Evolutionary conservation across 176 grass and related monocot species (phyloP).

Genomic region (Eremochloa ophiuroides): DNA sequence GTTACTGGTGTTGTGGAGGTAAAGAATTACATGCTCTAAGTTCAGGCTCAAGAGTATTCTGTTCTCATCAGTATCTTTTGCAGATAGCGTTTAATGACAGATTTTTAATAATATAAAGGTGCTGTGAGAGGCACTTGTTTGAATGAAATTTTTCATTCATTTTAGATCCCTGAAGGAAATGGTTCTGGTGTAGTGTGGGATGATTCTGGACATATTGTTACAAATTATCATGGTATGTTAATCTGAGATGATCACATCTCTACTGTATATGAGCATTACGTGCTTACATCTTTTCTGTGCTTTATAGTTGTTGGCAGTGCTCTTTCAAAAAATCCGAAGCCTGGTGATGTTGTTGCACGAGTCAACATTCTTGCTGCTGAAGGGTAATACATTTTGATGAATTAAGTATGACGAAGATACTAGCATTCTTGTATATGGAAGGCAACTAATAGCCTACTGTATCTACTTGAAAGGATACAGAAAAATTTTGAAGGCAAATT

Average conservation of each 20-base stretch:
- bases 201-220: slow-evolving; percentile 81
- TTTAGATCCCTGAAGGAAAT: slow-evolving; percentile 97
- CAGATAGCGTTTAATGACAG: not conserved
- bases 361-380: slow-evolving; percentile 91
- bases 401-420: not conserved
- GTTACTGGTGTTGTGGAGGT: slow-evolving; percentile 94
- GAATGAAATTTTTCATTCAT: slow-evolving; percentile 27
- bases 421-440: slow-evolving; percentile 14
- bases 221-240: slow-evolving; percentile 95
- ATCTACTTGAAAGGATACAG: slow-evolving; percentile 69
- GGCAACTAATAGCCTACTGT: slow-evolving; percentile 15
- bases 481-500: slow-evolving; percentile 95
- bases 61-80: not conserved
- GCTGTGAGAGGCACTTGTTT: slow-evolving; percentile 12
- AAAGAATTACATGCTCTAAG: slow-evolving; percentile 20
- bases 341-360: slow-evolving; percentile 84
- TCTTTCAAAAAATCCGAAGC: slow-evolving; percentile 77
- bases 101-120: slow-evolving; percentile 4
- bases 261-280: slow-evolving; percentile 14
- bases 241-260: not conserved
- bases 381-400: slow-evolving; percentile 50
- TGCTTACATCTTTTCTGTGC: not conserved
- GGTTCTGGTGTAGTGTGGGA: slow-evolving; percentile 98
- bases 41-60: not conserved
- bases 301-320: slow-evolving; percentile 82